Evolutionary conservation across 2,329 filamentous ascomycete species (phyloP).

Genomic region (Pseudomassariella vexata): DNA sequence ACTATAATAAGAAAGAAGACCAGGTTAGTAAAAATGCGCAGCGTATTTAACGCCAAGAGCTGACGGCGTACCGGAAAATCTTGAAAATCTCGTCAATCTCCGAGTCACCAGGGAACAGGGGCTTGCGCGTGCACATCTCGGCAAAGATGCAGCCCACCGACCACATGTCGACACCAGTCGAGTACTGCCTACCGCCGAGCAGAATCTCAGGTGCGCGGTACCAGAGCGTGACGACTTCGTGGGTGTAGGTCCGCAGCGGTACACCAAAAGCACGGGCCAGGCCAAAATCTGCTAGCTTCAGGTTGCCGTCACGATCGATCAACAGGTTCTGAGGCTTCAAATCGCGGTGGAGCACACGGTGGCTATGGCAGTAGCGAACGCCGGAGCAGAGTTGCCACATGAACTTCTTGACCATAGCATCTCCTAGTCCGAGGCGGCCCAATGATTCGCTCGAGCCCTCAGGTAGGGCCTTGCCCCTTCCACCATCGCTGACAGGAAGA

Average conservation of each 20-base stretch:
- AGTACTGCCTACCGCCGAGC: slow-evolving; percentile 87
- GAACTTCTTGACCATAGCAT: slow-evolving; percentile 52
- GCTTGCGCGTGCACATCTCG: slow-evolving; percentile 92
- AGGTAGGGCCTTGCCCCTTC: slow-evolving; percentile 77
- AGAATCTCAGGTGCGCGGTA: slow-evolving; percentile 88
- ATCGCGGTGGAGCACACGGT: too few relatives aligned
- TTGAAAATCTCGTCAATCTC: slow-evolving; percentile 94
- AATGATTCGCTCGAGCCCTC: slow-evolving; percentile 64
- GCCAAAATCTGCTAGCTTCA: background rate
- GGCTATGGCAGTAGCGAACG: background rate
- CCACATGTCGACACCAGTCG: slow-evolving; percentile 96
- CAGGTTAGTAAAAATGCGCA: too few relatives aligned
- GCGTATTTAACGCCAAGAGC: too few relatives aligned
- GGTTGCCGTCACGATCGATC: background rate
- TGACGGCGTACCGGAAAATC: too few relatives aligned
- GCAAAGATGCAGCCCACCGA: slow-evolving; percentile 91
- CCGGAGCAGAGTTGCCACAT: background rate
- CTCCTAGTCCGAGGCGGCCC: slow-evolving; percentile 64
- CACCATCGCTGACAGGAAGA: slow-evolving; percentile 75
- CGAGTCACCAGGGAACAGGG: slow-evolving; percentile 85
- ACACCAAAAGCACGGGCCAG: background rate
- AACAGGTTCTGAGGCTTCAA: too few relatives aligned
- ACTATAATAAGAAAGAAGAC: too few relatives aligned
- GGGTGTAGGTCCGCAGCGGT: background rate
- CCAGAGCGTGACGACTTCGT: slow-evolving; percentile 69